These are phyloP conservation scores for Thozetella sp. DNA, from an alignment of 495 filamentous ascomycete genomes.

Conservation along the genomic window DNA sequence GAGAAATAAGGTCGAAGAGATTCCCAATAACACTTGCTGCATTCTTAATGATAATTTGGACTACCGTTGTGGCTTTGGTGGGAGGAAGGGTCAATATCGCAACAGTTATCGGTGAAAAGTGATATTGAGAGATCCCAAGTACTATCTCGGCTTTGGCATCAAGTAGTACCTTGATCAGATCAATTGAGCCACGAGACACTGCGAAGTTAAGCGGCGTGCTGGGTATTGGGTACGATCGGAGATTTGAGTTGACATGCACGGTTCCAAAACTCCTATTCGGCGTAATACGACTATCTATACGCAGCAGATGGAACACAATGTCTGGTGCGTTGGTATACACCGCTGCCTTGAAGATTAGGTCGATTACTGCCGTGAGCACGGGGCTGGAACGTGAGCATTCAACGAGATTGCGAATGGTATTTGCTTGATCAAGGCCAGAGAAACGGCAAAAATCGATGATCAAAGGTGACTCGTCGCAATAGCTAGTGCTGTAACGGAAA, in stretches of 20 bases:
- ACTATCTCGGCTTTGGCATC: not conserved
- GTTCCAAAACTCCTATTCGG: not conserved
- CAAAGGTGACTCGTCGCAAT: conserved; percentile 2
- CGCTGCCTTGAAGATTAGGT: conserved; percentile 9
- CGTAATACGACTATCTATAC: conserved; percentile 4
- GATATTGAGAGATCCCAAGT: not conserved
- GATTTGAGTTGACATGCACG: no score
- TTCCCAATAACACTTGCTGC: not conserved
- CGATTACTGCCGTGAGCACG: conserved; percentile 8
- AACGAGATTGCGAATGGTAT: not conserved
- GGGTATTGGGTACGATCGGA: no score
- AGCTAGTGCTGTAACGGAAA: no score
- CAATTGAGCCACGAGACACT: not conserved
- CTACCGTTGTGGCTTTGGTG: not conserved
- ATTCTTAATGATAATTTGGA: conserved; percentile 1
- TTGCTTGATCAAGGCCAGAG: conserved; percentile 6
- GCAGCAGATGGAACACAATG: conserved; percentile 6
- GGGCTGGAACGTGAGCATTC: conserved; percentile 3
- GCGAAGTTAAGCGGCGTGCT: not conserved
- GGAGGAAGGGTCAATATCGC: not conserved
- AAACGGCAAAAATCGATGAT: conserved; percentile 7
- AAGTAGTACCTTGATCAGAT: not conserved
- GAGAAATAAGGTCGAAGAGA: not conserved
- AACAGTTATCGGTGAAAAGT: not conserved
- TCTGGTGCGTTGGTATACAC: conserved; percentile 8